phyloP scores from a whole-genome alignment of 2,329 filamentous ascomycete species.

The Dendryphion nanum region DNA sequence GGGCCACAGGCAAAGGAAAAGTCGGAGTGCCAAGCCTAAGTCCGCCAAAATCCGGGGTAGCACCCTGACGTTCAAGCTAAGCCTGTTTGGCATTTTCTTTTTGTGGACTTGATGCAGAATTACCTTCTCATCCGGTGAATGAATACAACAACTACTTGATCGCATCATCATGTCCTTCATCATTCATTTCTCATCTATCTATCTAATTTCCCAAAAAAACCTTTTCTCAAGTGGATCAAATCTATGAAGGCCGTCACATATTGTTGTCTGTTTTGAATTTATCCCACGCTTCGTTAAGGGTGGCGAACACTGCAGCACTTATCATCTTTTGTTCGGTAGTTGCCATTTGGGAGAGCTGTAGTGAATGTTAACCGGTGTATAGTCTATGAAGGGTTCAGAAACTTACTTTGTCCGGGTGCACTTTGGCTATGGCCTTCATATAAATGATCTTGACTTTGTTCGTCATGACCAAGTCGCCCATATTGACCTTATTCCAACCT shows the following conservation, averaged over 20 bases:
- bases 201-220: too few relatives aligned
- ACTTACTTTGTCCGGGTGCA: conserved; percentile 95
- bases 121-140: too few relatives aligned
- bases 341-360: conserved; percentile 59
- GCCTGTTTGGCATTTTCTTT: too few relatives aligned
- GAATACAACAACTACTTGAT: too few relatives aligned
- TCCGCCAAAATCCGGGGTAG: too few relatives aligned
- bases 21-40: too few relatives aligned
- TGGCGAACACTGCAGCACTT: conserved; percentile 63
- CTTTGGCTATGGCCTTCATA: conserved; percentile 99
- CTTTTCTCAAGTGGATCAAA: too few relatives aligned
- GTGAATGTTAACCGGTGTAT: conserved; percentile 11
- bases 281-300: conserved; percentile 67
- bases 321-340: conserved; percentile 68
- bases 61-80: too few relatives aligned
- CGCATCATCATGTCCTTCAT: too few relatives aligned
- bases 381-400: conserved; percentile 8
- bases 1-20: too few relatives aligned
- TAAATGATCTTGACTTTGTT: conserved; percentile 97
- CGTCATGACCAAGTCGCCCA: conserved; percentile 89
- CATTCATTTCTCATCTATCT: too few relatives aligned
- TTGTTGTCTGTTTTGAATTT: conserved; percentile 65
- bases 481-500: conserved; percentile 94
- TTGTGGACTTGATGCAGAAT: too few relatives aligned
- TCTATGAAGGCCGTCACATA: conserved; percentile 39